A percentile compares a stretch with the other conserved stretches of the same genome.
phyloP scores from a whole-genome alignment of 768 basidiomycete genomes.

The Kwoniella sp. region DNA sequence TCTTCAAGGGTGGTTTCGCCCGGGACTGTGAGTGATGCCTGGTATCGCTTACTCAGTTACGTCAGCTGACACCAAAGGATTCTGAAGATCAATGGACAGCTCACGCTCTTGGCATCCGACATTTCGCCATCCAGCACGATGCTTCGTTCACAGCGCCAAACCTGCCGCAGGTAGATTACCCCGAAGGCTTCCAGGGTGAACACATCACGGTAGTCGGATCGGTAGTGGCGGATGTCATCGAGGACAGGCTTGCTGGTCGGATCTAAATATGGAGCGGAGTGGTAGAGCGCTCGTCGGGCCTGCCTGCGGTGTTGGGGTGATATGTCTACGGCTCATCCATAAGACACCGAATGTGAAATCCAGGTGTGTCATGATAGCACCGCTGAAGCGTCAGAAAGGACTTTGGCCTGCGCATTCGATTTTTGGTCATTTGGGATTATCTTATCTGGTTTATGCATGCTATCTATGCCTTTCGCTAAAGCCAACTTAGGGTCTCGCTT shows the following conservation, averaged over 20 bases:
- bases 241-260: constrained; percentile 56
- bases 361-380: too few relatives aligned
- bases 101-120: constrained; percentile 44
- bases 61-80: neutral
- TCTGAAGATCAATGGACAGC: constrained; percentile 48
- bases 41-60: neutral
- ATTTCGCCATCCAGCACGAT: constrained; percentile 48
- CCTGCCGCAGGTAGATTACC: constrained; percentile 42
- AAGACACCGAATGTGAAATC: too few relatives aligned
- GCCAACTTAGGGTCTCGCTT: too few relatives aligned
- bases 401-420: too few relatives aligned
- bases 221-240: constrained; percentile 64
- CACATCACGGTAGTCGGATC: constrained; percentile 56
- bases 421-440: too few relatives aligned
- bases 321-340: too few relatives aligned
- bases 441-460: too few relatives aligned
- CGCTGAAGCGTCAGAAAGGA: too few relatives aligned
- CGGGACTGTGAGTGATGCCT: constrained; percentile 66
- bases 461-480: too few relatives aligned
- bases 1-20: constrained; percentile 77
- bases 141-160: constrained; percentile 38
- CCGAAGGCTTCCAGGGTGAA: constrained; percentile 49
- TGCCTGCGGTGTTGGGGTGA: too few relatives aligned
- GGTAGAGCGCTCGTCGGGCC: neutral
- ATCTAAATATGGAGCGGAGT: constrained; percentile 5